Conservation (phyloP, 768 basidiomycete species). For the Lentinula edodes region DNA sequence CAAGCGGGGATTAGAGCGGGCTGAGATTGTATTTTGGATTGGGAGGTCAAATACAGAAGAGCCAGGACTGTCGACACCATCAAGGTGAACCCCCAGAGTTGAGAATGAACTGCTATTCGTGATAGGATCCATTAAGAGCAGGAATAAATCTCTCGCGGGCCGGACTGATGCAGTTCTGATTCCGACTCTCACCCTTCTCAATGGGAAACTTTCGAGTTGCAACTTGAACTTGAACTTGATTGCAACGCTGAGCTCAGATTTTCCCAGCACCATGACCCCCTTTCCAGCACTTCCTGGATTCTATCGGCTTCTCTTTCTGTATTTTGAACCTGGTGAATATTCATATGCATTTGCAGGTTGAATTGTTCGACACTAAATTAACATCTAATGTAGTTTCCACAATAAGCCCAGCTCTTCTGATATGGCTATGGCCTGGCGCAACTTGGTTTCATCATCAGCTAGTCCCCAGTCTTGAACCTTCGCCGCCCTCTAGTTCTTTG, state of each 20-base stretch:
- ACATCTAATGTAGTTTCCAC: conserved; percentile 36
- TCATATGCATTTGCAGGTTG: not conserved
- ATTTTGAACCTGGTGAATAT: conserved; percentile 49
- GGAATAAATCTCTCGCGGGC: not conserved
- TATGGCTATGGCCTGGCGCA: conserved; percentile 47
- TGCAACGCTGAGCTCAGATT: too few species aligned
- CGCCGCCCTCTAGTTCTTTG: conserved; percentile 19
- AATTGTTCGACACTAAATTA: not conserved
- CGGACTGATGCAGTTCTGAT: too few species aligned
- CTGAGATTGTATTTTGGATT: conserved; percentile 27
- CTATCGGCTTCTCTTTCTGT: conserved; percentile 50
- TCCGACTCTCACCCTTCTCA: too few species aligned
- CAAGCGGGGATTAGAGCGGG: conserved; percentile 8
- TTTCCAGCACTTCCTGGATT: conserved; percentile 54
- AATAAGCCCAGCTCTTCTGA: conserved; percentile 41
- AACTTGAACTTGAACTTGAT: too few species aligned
- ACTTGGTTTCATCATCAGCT: conserved; percentile 57
- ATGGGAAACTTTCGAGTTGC: too few species aligned
- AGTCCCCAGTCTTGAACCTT: conserved; percentile 32
- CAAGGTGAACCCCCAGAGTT: not conserved
- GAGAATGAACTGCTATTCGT: not conserved
- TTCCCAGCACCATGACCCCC: not conserved
- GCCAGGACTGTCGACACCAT: conserved; percentile 46
- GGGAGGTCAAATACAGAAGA: conserved; percentile 77
- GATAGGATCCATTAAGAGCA: not conserved